These are phyloP conservation scores for Triadica sebifera DNA, from an alignment of 345 rosid genomes.

Conservation along the genomic window DNA sequence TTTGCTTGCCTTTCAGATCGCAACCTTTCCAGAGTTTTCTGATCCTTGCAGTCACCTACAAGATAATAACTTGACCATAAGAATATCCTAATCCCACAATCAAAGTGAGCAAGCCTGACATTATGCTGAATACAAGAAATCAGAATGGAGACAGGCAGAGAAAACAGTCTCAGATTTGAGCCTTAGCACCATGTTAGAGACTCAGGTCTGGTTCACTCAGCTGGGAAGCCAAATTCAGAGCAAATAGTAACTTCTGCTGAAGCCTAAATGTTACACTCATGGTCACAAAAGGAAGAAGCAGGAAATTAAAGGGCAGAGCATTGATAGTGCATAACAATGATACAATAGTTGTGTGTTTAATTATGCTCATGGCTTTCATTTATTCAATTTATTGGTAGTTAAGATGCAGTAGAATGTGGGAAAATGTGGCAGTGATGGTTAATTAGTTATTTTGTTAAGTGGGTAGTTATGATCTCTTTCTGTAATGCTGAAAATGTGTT, in stretches of 20 bases:
- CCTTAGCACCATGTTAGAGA: neutral
- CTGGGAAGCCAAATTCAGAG: neutral
- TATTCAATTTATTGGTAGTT: neutral
- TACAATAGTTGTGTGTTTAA: neutral
- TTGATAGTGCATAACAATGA: neutral
- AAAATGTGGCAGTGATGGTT: neutral
- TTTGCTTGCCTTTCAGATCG: constrained; percentile 84
- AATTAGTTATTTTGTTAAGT: neutral
- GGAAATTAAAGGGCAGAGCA: neutral
- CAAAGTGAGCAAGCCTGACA: neutral
- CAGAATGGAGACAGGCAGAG: neutral
- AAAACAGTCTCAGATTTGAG: neutral
- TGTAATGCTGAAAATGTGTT: no score
- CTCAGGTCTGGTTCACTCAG: neutral
- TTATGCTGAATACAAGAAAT: neutral
- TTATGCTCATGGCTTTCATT: neutral
- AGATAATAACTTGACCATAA: constrained; percentile 12
- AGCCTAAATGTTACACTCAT: neutral
- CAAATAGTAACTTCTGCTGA: neutral
- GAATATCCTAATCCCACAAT: neutral
- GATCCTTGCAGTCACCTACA: constrained; percentile 81
- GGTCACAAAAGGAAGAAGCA: neutral
- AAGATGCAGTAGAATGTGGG: neutral
- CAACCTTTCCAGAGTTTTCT: constrained; percentile 72
- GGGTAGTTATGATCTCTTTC: neutral